Conservation (phyloP, 1,139 yeast species). For the Debaryomycetaceae sp. region DNA sequence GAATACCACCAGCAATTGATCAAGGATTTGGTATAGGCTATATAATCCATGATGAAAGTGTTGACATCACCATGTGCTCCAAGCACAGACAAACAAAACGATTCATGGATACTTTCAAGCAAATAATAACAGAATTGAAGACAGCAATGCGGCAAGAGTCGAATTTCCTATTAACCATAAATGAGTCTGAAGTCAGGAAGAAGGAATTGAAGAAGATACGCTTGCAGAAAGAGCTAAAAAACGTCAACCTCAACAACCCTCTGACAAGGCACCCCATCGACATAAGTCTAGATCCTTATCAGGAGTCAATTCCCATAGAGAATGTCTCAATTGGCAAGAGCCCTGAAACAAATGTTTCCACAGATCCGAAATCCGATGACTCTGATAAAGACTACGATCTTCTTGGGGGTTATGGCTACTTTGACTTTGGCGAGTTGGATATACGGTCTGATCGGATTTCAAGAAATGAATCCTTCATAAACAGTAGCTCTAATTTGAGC, state of each 20-base stretch:
- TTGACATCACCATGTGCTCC: slow-evolving; percentile 62
- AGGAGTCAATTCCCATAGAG: slow-evolving; percentile 17
- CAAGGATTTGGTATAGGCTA: slow-evolving; percentile 79
- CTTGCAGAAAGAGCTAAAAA: slow-evolving; percentile 34
- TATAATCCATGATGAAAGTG: slow-evolving; percentile 60
- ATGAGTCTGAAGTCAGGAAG: slow-evolving; percentile 34
- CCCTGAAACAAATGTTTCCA: slow-evolving; percentile 2
- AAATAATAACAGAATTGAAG: slow-evolving; percentile 56
- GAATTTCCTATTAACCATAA: slow-evolving; percentile 29
- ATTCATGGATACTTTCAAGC: slow-evolving; percentile 58
- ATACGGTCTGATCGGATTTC: slow-evolving; percentile 28
- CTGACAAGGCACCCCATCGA: slow-evolving; percentile 38
- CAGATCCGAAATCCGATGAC: background rate
- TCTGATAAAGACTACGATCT: slow-evolving; percentile 28
- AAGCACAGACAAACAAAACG: slow-evolving; percentile 73
- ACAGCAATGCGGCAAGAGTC: slow-evolving; percentile 39
- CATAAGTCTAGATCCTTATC: slow-evolving; percentile 18
- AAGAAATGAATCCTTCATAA: slow-evolving; percentile 27
- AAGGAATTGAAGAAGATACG: slow-evolving; percentile 33
- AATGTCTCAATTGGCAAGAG: slow-evolving; percentile 10
- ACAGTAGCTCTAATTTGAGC: slow-evolving; percentile 19
- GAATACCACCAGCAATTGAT: slow-evolving; percentile 71
- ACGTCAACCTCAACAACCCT: slow-evolving; percentile 25
- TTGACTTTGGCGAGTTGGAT: slow-evolving; percentile 62
- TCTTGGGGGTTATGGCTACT: slow-evolving; percentile 72